Base-by-base conservation (phyloP, 2,329 filamentous ascomycete species). In the Aspergillus sp. region DNA sequence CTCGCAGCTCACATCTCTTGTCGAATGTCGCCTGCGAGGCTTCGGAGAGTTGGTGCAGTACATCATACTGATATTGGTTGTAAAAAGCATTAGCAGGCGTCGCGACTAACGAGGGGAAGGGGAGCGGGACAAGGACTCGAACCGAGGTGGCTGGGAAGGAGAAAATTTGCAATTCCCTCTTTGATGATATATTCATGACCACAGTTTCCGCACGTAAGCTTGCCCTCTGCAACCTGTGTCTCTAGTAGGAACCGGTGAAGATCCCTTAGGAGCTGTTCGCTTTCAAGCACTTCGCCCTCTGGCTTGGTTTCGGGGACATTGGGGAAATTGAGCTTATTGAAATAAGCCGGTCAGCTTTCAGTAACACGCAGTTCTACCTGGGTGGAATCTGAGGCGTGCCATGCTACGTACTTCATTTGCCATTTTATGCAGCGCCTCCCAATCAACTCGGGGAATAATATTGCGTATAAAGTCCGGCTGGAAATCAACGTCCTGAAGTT, bases 131-230 rank as follows among this genome's bases (percentile, higher is more conserved):
- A 20, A 39, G 34, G 26, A 49, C 5, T 57, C 69, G 49, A 55
- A 77, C 75, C 95, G 75, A 99, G 78, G 79, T 99, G 95, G 68
- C 89, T 95, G 12, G 95, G 95, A 65, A 99, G 78, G 71, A 99
- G 78, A 70, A 99, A 99, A 76, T 98, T 98, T 58, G 92, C 91
- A 74, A 98, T 96, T 5, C 95, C 95, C 77, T 99, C 93, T 72
- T 95, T 93, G 62, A 99, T 88, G 58, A 87, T 87, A 76, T 98
- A 99, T 79, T 96, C 91, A 72, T 98, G 93, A 48, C 90, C 91
- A 72, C 95, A 99, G 75, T 89, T 90, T 48, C 85, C 92, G 74
- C 95, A 99, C 5, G 93, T 89, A 63, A 99, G 81, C 76, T 90
- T 93, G 3, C 95, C 95, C 76, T 93, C 90, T 38, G 86, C 83